A percentile compares a stretch with the other conserved stretches of the same genome.
phyloP scores from a whole-genome alignment of 257 asterid species.

The Salvia splendens region DNA sequence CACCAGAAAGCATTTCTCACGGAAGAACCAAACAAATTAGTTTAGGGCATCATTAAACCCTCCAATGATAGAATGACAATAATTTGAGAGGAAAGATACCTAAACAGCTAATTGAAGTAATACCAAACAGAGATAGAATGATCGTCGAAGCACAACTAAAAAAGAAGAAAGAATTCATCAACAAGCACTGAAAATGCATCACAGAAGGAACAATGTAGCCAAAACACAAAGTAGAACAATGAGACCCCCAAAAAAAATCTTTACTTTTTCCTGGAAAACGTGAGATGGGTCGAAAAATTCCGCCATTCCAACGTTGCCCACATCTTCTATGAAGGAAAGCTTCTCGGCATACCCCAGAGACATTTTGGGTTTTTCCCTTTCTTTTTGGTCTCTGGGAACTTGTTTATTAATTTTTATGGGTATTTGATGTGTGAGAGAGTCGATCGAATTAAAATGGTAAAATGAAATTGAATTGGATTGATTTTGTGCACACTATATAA shows the following conservation, averaged over 20 bases:
- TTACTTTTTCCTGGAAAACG: conserved; percentile 73
- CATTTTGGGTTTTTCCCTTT: conserved; percentile 31
- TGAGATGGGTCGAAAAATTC: conserved; percentile 76
- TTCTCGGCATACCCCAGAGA: conserved; percentile 96
- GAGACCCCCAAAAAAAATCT: conserved; percentile 6
- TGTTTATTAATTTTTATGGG: not conserved
- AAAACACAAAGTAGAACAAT: conserved; percentile 14
- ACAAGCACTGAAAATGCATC: conserved; percentile 8
- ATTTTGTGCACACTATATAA: too few relatives aligned
- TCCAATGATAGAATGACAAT: conserved; percentile 3
- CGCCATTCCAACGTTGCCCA: conserved; percentile 94
- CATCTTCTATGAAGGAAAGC: conserved; percentile 87
- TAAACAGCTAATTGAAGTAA: conserved; percentile 31
- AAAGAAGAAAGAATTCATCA: conserved; percentile 5
- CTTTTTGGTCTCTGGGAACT: conserved; percentile 18
- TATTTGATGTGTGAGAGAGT: conserved; percentile 7
- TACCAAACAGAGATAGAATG: conserved; percentile 23
- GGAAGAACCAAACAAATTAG: conserved; percentile 28
- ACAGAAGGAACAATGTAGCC: not conserved
- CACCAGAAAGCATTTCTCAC: conserved; percentile 46
- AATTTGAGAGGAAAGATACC: conserved; percentile 14
- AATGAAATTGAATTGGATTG: not conserved
- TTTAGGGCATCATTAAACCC: conserved; percentile 22
- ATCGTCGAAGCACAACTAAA: conserved; percentile 30
- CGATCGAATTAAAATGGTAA: conserved; percentile 37